Evolutionary conservation across 257 asterid species (phyloP).

Genomic region (Coffea eugenioides): DNA sequence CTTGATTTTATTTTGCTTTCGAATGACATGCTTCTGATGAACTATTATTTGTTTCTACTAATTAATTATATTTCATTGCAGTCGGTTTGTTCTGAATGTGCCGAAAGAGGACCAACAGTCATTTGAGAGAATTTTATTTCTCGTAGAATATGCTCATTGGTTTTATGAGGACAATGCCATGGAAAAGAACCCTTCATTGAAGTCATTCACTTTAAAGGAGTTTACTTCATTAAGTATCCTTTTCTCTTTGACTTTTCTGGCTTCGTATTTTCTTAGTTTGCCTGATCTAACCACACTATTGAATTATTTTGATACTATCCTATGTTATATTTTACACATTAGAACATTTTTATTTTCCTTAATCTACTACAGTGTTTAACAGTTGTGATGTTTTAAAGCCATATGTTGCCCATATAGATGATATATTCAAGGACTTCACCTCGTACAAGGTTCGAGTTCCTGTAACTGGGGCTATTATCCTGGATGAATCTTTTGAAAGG

Average conservation of each 20-base stretch:
- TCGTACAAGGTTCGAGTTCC: slow-evolving; percentile 92
- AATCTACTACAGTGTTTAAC: slow-evolving; percentile 62
- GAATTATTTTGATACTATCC: background rate
- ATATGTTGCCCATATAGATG: slow-evolving; percentile 77
- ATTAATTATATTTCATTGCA: slow-evolving; percentile 34
- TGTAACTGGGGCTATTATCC: slow-evolving; percentile 81
- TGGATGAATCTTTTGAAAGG: slow-evolving; percentile 78
- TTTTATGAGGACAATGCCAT: slow-evolving; percentile 94
- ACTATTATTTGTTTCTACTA: background rate
- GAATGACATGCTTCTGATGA: background rate
- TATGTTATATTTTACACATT: background rate
- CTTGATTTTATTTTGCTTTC: background rate
- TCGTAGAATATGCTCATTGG: slow-evolving; percentile 99
- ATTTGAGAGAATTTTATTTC: slow-evolving; percentile 95
- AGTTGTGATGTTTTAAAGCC: slow-evolving; percentile 86
- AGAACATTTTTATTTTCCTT: slow-evolving; percentile 43
- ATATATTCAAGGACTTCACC: slow-evolving; percentile 85
- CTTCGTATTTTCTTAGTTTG: background rate
- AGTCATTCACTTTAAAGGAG: slow-evolving; percentile 89
- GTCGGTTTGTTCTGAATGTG: slow-evolving; percentile 95
- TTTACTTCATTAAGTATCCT: slow-evolving; percentile 93
- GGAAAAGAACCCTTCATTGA: slow-evolving; percentile 89
- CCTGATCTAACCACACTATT: background rate
- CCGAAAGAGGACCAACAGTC: slow-evolving; percentile 98
- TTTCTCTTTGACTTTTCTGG: background rate